Evolutionary conservation across 768 basidiomycete species (phyloP).

Genomic region (Amanita pseudoporphyria): DNA sequence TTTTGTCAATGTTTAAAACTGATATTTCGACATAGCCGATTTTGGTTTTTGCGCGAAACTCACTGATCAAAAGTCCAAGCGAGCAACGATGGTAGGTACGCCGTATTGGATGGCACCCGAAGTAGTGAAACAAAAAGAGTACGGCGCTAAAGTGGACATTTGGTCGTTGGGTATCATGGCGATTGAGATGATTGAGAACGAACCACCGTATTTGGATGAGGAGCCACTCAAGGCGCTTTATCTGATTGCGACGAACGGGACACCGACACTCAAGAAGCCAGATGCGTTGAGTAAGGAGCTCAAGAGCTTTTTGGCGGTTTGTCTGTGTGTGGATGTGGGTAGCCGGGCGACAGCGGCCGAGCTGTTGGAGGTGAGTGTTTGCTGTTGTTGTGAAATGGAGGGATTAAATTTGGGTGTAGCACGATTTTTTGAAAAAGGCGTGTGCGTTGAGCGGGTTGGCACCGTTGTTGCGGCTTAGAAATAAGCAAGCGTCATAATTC

Average conservation of each 20-base stretch:
- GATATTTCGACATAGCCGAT: conserved; percentile 53
- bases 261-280: conserved; percentile 92
- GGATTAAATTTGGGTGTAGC: conserved; percentile 38
- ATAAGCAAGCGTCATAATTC: conserved; percentile 48
- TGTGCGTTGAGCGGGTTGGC: conserved; percentile 79
- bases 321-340: conserved; percentile 90
- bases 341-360: conserved; percentile 82
- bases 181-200: conserved; percentile 98
- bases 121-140: conserved; percentile 95
- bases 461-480: conserved; percentile 75
- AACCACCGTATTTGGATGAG: conserved; percentile 93
- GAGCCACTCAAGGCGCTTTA: conserved; percentile 96
- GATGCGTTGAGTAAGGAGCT: conserved; percentile 63
- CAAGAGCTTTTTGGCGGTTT: conserved; percentile 80
- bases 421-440: conserved; percentile 89
- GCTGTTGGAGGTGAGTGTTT: conserved; percentile 58
- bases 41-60: conserved; percentile 99
- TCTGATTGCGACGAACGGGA: conserved; percentile 97
- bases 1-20: too few relatives aligned
- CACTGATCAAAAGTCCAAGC: conserved; percentile 83
- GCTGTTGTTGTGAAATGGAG: neutral
- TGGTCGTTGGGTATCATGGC: conserved; percentile 97
- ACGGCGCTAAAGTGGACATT: conserved; percentile 95
- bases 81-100: conserved; percentile 97
- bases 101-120: conserved; percentile 99